phyloP scores from a whole-genome alignment of 83 land plant genomes.

The Picea abies region DNA sequence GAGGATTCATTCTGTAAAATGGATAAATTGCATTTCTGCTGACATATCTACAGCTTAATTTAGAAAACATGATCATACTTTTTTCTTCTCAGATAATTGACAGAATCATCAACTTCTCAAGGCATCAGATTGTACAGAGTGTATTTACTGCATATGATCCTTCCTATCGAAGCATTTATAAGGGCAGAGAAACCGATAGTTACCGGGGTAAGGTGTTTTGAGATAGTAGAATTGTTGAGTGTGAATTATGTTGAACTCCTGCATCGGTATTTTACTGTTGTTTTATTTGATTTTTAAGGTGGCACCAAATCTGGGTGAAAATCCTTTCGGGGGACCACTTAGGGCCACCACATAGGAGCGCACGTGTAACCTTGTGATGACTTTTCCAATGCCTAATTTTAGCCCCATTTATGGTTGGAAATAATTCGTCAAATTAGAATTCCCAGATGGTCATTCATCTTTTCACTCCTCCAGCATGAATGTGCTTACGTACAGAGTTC shows the following conservation, averaged over 20 bases:
- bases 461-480: too few relatives aligned
- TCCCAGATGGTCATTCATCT: too few relatives aligned
- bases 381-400: too few relatives aligned
- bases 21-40: too few relatives aligned
- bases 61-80: background rate
- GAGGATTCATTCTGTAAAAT: background rate
- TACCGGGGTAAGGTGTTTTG: conserved; percentile 35
- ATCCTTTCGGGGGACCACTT: too few relatives aligned
- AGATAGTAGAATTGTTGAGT: background rate
- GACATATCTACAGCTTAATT: background rate
- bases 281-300: background rate
- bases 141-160: conserved; percentile 85
- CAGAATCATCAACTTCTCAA: conserved; percentile 83
- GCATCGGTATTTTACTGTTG: background rate
- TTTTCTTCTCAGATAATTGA: conserved; percentile 77
- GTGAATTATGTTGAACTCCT: background rate
- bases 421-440: too few relatives aligned
- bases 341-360: too few relatives aligned
- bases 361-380: too few relatives aligned
- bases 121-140: conserved; percentile 85
- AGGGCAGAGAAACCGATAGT: conserved; percentile 52
- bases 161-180: conserved; percentile 77
- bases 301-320: too few relatives aligned
- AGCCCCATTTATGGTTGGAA: too few relatives aligned
- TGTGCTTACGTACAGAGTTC: too few relatives aligned